These are phyloP conservation scores for Pyrrhoderma lamaoense DNA, from an alignment of 1,284 basidiomycete genomes.

Conservation along the genomic window DNA sequence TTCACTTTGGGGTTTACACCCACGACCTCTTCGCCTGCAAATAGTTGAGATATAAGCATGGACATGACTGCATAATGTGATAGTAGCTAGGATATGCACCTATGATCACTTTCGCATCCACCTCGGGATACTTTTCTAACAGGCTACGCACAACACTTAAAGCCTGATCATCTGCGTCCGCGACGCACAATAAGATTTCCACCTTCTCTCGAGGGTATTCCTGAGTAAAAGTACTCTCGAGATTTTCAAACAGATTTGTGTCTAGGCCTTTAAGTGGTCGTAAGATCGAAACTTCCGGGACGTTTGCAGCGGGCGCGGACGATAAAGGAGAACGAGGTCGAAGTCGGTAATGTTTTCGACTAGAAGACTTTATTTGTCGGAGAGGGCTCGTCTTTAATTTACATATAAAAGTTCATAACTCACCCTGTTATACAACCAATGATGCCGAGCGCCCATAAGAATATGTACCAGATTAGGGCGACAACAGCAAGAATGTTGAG, in stretches of 20 bases:
- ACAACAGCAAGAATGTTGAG: constrained; percentile 32
- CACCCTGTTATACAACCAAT: constrained; percentile 77
- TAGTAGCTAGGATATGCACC: constrained; percentile 45
- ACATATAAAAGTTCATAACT: constrained; percentile 31
- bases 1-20: constrained; percentile 98
- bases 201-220: constrained; percentile 85
- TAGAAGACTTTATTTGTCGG: constrained; percentile 7
- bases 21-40: constrained; percentile 60
- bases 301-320: constrained; percentile 40
- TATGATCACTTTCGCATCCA: constrained; percentile 66
- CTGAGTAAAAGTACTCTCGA: constrained; percentile 85
- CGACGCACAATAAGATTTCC: constrained; percentile 84
- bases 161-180: constrained; percentile 77
- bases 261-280: constrained; percentile 90
- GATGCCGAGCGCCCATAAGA: constrained; percentile 69
- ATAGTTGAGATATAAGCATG: constrained; percentile 2
- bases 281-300: constrained; percentile 85
- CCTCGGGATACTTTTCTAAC: constrained; percentile 65
- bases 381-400: background rate
- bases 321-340: constrained; percentile 59
- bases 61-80: background rate
- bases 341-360: constrained; percentile 59
- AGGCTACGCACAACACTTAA: constrained; percentile 71
- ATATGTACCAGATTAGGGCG: constrained; percentile 62
- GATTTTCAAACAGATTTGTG: constrained; percentile 86